phyloP scores from a whole-genome alignment of 257 asterid species.

The Rehmannia glutinosa region DNA sequence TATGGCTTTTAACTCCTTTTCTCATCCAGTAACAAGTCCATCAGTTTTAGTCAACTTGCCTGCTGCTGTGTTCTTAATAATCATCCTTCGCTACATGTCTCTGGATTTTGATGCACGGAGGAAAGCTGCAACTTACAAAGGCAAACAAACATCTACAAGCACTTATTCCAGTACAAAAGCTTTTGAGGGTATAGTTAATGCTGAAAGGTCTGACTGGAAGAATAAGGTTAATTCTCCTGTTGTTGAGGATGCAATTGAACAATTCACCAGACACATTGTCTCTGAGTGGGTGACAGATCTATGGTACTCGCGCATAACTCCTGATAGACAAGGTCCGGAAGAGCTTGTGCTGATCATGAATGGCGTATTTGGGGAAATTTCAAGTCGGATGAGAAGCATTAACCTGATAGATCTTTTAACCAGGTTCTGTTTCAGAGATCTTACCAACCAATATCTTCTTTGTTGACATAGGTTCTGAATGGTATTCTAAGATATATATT shows the following conservation, averaged over 20 bases:
- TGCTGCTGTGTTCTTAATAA: too few relatives aligned
- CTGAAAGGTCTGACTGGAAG: slow-evolving; percentile 64
- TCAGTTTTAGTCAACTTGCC: too few relatives aligned
- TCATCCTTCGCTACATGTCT: slow-evolving; percentile 48
- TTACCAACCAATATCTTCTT: slow-evolving; percentile 18
- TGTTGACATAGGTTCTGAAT: background rate
- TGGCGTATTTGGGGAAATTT: slow-evolving; percentile 54
- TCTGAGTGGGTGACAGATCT: slow-evolving; percentile 62
- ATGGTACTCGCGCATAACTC: slow-evolving; percentile 66
- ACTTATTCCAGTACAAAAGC: slow-evolving; percentile 23
- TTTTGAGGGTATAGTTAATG: too few relatives aligned
- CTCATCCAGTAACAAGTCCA: too few relatives aligned
- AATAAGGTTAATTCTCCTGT: slow-evolving; percentile 57
- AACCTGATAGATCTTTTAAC: slow-evolving; percentile 59
- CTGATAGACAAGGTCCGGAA: slow-evolving; percentile 61
- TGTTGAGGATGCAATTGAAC: slow-evolving; percentile 66
- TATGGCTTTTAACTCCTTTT: too few relatives aligned
- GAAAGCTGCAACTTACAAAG: slow-evolving; percentile 53
- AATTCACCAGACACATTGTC: slow-evolving; percentile 55
- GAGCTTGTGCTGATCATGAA: slow-evolving; percentile 66
- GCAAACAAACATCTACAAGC: slow-evolving; percentile 31
- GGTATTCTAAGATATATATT: slow-evolving; percentile 14
- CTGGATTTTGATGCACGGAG: slow-evolving; percentile 55
- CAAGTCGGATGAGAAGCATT: slow-evolving; percentile 47
- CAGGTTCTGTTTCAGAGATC: slow-evolving; percentile 37